Evolutionary conservation across 2,329 filamentous ascomycete genomes (phyloP), one percentile per base, ranked within the genome.

Genomic region (Pestalotiopsis sp.): DNA sequence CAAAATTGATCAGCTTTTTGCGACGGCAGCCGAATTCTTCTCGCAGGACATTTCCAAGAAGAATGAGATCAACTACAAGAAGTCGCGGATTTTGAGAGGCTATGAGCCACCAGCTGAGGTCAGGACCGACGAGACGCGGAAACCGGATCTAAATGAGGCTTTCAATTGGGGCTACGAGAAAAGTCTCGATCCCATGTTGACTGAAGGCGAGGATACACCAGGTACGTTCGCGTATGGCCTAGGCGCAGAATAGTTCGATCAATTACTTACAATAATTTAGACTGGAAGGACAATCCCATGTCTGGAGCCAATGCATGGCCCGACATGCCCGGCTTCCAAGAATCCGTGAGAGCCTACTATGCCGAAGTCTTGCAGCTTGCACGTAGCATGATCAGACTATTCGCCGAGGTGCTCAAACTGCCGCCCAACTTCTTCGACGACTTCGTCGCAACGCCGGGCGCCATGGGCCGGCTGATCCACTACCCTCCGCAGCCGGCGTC

Each of bases 1-100:
- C 2, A 66, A 69, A 4, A 71, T 73, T 31, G 57, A 72, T 9
- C 67, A 68, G 13, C 59, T 75, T 12, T 68, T 74, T 36, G 60
- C 67, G 4, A 61, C 68, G 17, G 67, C 74, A 4, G 70, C 70
- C 11, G 40, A 57, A 1, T 73, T 77, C 9, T 77, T 77, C 66
- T 61, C 66, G 17, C 67, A 73, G 20, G 68, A 70, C 2, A 63
- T 70, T 2, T 65, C 62, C 11, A 72, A 72, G 36, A 77, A 76
- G 63, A 38, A 72, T 36, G 61, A 70, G 4, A 27, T 72, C 25
- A 70, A 72, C n/a, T 66, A 71, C 31, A 61, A 66, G n/a, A 69
- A 72, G n/a, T 70, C 66, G 2, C 45, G 36, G 4, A 66, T 70
- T 17, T 41, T 72, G 12, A 59, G 68, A 3, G 71, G 71, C 60